These are phyloP conservation scores for Thelonectria olida DNA, from an alignment of 2,329 filamentous ascomycete species.

Conservation along the genomic window DNA sequence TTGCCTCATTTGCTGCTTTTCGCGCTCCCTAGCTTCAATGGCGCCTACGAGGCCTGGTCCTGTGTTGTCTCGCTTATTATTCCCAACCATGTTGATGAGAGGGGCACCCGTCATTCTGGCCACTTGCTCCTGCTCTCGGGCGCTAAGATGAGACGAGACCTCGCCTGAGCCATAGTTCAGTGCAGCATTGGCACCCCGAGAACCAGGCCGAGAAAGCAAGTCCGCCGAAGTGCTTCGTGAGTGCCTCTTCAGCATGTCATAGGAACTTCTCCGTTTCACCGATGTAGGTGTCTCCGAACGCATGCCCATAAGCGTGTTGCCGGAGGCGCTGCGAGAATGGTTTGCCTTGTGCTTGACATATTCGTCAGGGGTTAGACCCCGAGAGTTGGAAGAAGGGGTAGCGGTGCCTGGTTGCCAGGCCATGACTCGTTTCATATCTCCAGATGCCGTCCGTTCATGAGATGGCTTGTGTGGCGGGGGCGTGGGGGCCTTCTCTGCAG, in stretches of 20 bases:
- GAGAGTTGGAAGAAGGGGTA: slow-evolving; percentile 55
- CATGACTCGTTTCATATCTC: slow-evolving; percentile 71
- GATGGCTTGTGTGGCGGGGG: slow-evolving; percentile 37
- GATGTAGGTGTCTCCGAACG: slow-evolving; percentile 40
- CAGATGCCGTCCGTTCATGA: slow-evolving; percentile 58
- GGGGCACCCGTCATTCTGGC: slow-evolving; percentile 82
- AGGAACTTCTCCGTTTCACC: slow-evolving; percentile 51
- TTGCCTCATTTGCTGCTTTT: slow-evolving; percentile 61
- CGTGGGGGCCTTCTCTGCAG: slow-evolving; percentile 38
- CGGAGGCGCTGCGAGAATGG: slow-evolving; percentile 69
- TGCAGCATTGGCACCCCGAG: slow-evolving; percentile 64
- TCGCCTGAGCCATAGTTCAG: slow-evolving; percentile 58
- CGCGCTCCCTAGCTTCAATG: slow-evolving; percentile 82
- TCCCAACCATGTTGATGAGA: slow-evolving; percentile 72
- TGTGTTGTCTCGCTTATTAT: slow-evolving; percentile 53
- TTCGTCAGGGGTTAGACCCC: slow-evolving; percentile 78
- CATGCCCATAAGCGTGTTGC: slow-evolving; percentile 50
- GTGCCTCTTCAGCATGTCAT: slow-evolving; percentile 51
- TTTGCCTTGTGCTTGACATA: slow-evolving; percentile 81
- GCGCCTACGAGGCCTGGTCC: slow-evolving; percentile 77
- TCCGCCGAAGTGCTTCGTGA: slow-evolving; percentile 57
- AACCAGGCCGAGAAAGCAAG: slow-evolving; percentile 62
- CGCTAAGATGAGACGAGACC: slow-evolving; percentile 71
- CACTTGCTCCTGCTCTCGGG: slow-evolving; percentile 89
- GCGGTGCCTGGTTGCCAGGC: slow-evolving; percentile 81